Evolutionary conservation across 495 filamentous ascomycete species (phyloP), one percentile per base, ranked within the genome.

Genomic region (Trichoderma asperelloides): DNA sequence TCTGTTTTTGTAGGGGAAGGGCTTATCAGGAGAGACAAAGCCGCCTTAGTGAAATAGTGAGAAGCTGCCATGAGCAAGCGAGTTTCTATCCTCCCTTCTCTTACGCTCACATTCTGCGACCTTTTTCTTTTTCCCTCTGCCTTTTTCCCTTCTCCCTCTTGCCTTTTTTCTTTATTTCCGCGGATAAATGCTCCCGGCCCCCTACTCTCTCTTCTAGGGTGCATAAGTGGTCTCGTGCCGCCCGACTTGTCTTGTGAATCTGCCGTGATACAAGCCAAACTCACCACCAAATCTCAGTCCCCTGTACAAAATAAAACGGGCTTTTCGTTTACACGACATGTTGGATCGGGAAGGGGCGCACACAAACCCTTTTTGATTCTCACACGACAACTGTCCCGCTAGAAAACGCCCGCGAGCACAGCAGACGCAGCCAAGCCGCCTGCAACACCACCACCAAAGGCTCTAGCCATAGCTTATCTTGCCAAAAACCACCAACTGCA

Each of bases 211-310:
- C 43, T 28, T 16, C 23, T 13, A 60, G 25, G 55, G 55, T 60
- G 55, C 55, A 27, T 60, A 60, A 60, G 55, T 60, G 55, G 55
- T 60, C 55, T 60, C 55, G 55, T 60, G 55, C 49, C 51, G 1
- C 5, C 47, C 55, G 15, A 18, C 9, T 60, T 18, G 15, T 12
- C 16, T 28, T 27, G 55, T 28, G 27, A 27, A 15, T 16, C 55
- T 30, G 25, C 55, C 55, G 55, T 60, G 27, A 60, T 27, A 60
- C 55, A 18, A 21, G 23, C 23, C 55, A 12, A 12, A 18, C 3
- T 60, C 8, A n/a, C 27, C 27, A 16, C 27, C 55, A 2, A 13
- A 12, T 60, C 55, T 18, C 12, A 28, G 2, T 8, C 33, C 33
- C 33, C 5, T 7, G 9, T 37, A n/a, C 16, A 9, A n/a, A n/a